Evolutionary conservation across 768 basidiomycete species (phyloP).

Genomic region (Suillus alpinus): DNA sequence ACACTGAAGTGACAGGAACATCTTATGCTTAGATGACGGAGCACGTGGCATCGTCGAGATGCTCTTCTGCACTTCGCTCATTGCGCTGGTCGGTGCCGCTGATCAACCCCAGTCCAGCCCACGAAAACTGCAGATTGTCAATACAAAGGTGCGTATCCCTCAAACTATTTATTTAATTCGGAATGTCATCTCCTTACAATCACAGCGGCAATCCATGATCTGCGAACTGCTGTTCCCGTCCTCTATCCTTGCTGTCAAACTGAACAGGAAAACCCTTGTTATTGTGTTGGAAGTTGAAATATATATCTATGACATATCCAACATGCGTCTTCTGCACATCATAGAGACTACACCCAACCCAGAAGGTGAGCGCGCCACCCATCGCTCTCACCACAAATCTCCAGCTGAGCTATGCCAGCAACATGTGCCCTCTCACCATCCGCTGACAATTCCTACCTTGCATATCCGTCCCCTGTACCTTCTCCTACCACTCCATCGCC

Average conservation of each 20-base stretch:
- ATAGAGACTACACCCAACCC: slow-evolving; percentile 97
- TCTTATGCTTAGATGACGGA: slow-evolving; percentile 66
- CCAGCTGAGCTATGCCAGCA: slow-evolving; percentile 45
- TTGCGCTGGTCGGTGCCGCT: slow-evolving; percentile 94
- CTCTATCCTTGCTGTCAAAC: slow-evolving; percentile 94
- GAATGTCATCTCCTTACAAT: background rate
- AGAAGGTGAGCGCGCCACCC: slow-evolving; percentile 56
- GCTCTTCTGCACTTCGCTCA: slow-evolving; percentile 98
- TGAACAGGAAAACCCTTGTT: slow-evolving; percentile 94
- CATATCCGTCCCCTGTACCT: slow-evolving; percentile 93
- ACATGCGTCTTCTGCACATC: slow-evolving; percentile 96
- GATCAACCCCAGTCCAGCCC: slow-evolving; percentile 90
- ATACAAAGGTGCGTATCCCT: slow-evolving; percentile 76
- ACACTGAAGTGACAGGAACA: background rate
- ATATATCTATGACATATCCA: slow-evolving; percentile 98
- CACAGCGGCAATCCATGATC: slow-evolving; percentile 93
- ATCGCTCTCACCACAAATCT: slow-evolving; percentile 4
- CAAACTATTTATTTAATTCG: slow-evolving; percentile 8
- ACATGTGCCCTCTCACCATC: slow-evolving; percentile 94
- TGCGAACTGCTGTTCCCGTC: slow-evolving; percentile 98
- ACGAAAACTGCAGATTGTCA: slow-evolving; percentile 94
- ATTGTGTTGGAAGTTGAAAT: slow-evolving; percentile 97
- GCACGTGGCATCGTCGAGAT: slow-evolving; percentile 97
- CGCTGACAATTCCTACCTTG: slow-evolving; percentile 89
- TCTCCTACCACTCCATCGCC: slow-evolving; percentile 66